These are phyloP conservation scores for Marasmius sp. DNA, from an alignment of 1,284 basidiomycete species.

Conservation along the genomic window DNA sequence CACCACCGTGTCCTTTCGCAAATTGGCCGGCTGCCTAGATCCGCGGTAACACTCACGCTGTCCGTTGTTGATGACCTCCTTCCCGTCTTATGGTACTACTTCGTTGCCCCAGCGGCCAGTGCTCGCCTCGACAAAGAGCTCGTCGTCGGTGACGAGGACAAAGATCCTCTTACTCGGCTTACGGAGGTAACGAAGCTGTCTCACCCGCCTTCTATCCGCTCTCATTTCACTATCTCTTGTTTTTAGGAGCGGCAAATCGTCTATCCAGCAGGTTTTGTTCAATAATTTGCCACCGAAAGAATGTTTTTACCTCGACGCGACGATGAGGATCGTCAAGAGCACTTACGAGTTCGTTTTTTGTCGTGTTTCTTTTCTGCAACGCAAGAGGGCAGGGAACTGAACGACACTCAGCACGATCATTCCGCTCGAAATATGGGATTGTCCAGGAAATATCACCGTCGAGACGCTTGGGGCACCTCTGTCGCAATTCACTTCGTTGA, in stretches of 20 bases:
- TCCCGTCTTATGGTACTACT: background rate
- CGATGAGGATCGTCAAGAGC: conserved; percentile 75
- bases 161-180: conserved; percentile 82
- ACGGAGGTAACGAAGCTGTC: conserved; percentile 54
- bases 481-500: conserved; percentile 75
- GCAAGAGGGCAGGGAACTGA: conserved; percentile 1
- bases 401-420: conserved; percentile 73
- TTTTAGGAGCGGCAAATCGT: conserved; percentile 87
- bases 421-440: conserved; percentile 94
- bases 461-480: conserved; percentile 75
- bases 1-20: background rate
- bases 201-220: conserved; percentile 4
- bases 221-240: conserved; percentile 8
- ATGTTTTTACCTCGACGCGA: conserved; percentile 90
- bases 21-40: background rate
- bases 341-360: conserved; percentile 78
- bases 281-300: conserved; percentile 83
- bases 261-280: conserved; percentile 90
- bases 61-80: background rate
- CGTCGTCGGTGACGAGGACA: conserved; percentile 38
- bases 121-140: background rate
- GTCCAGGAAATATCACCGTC: conserved; percentile 81
- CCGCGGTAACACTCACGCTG: background rate
- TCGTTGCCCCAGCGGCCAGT: background rate
- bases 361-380: background rate